These are phyloP conservation scores for Ceratorhiza oryzae-sativae DNA, from an alignment of 1,284 basidiomycete genomes.

Conservation along the genomic window DNA sequence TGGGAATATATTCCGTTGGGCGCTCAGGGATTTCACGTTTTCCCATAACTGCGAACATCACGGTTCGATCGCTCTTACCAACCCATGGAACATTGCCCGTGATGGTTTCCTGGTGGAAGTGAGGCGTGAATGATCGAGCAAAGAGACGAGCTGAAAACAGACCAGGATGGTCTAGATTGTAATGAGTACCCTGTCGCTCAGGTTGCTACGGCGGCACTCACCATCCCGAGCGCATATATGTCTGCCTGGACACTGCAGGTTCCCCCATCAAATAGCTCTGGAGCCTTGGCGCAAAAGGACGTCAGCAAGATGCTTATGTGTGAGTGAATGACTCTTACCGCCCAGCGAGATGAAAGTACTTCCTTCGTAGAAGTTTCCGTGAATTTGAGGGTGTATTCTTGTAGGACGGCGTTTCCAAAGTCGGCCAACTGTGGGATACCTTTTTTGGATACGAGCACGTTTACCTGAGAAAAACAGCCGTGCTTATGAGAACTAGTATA, in stretches of 20 bases:
- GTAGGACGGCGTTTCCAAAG: slow-evolving; percentile 1
- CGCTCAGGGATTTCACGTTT: not conserved
- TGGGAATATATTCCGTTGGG: not conserved
- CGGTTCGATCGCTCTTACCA: not conserved
- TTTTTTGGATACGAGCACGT: slow-evolving; percentile 1
- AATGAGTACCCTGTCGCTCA: too few relatives aligned
- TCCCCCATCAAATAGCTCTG: not conserved
- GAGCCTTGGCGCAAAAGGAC: too few relatives aligned
- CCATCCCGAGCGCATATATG: slow-evolving; percentile 17
- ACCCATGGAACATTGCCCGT: not conserved
- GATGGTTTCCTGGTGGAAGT: not conserved
- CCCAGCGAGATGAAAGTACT: not conserved
- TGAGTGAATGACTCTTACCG: not conserved
- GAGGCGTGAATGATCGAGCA: too few relatives aligned
- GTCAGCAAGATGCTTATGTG: too few relatives aligned
- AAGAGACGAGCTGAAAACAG: too few relatives aligned
- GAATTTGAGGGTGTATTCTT: not conserved
- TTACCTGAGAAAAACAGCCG: too few relatives aligned
- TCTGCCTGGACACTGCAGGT: not conserved
- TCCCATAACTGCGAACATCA: not conserved
- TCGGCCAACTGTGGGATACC: not conserved
- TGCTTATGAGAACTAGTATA: too few relatives aligned
- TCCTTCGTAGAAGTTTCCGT: not conserved
- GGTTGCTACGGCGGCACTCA: not conserved
- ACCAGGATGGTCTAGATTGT: not conserved